Conservation (phyloP, 1,139 yeast species). For the Yamadazyma triangularis region DNA sequence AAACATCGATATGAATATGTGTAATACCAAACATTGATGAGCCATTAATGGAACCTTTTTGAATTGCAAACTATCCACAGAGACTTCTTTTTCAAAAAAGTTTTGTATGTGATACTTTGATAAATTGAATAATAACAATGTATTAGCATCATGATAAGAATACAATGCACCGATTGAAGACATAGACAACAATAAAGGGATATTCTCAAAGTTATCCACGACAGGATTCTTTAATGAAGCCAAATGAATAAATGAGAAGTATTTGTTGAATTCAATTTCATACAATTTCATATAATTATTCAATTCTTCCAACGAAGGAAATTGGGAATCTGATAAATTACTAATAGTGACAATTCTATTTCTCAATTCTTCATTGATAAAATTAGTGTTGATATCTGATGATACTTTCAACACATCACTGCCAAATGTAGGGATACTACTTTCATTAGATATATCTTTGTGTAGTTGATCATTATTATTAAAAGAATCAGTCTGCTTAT, state of each 20-base stretch:
- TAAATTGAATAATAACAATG: constrained; percentile 71
- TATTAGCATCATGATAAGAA: constrained; percentile 74
- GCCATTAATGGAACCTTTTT: constrained; percentile 79
- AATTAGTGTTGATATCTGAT: constrained; percentile 1
- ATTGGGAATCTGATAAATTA: constrained; percentile 46
- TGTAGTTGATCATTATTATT: too few species aligned
- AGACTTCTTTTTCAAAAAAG: constrained; percentile 57
- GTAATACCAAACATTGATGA: constrained; percentile 79
- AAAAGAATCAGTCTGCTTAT: not conserved
- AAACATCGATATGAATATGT: constrained; percentile 79
- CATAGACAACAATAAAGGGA: constrained; percentile 76
- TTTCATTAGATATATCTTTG: too few species aligned
- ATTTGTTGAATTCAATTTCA: constrained; percentile 70
- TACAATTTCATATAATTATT: constrained; percentile 69
- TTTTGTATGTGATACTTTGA: constrained; percentile 75
- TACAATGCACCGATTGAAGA: constrained; percentile 88
- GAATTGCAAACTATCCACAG: constrained; percentile 44
- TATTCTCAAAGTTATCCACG: constrained; percentile 55
- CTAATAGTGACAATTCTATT: constrained; percentile 49
- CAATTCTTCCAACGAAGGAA: constrained; percentile 71
- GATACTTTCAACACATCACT: not conserved
- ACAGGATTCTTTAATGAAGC: constrained; percentile 57
- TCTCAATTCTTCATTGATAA: constrained; percentile 44
- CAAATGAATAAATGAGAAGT: constrained; percentile 79
- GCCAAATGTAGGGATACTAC: too few species aligned